Base-by-base conservation (phyloP, 2,329 filamentous ascomycete genomes). In the Neurospora sp. region DNA sequence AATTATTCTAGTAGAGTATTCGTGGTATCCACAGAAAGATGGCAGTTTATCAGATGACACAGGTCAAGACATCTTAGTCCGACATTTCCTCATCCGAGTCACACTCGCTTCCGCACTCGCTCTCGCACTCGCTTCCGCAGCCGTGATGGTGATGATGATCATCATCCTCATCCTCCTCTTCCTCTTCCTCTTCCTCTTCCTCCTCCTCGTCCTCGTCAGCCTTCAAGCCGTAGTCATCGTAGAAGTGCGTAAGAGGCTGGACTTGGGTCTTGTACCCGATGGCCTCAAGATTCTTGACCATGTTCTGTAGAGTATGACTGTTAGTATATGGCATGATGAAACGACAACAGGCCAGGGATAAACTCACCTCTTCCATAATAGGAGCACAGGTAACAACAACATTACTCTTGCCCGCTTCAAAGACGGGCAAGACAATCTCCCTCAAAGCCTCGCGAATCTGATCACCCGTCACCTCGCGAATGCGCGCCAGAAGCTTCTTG, bases 361-460 rank as follows among this genome's bases (percentile, higher is more conserved):
- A 46, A 40, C 37, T 84, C 89, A 96, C 92, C 84, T 97, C 92
- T 75, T 90, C 85, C 87, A 97, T 91, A 67, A 93, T 87, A 17
- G 91, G 90, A 23, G 93, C 92, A 78, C 95, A 97, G 8, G 95
- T 97, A 68, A 97, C 86, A 3, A 97, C 89, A 68, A 97, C 82
- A 78, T 98, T 96, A 73, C 93, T 90, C 78, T 86, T 92, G 23
- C 89, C 88, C 0, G 94, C 89, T 73, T 89, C 86, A 79, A 99
- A 98, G 41, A 96, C 85, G 0, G 91, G 91, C 75, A 97, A 78
- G 38, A 99, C 85, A 68, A 95, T 85, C 19, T 92, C 89, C 68
- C 82, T 86, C 82, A 99, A 88, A 2, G 88, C 91, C 33, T 83
- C 83, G 78, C 88, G 90, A 73, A 98, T 91, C 76, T 97, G 88